phyloP scores from a whole-genome alignment of 148 eudicot species.

The Pouteria glomerata region DNA sequence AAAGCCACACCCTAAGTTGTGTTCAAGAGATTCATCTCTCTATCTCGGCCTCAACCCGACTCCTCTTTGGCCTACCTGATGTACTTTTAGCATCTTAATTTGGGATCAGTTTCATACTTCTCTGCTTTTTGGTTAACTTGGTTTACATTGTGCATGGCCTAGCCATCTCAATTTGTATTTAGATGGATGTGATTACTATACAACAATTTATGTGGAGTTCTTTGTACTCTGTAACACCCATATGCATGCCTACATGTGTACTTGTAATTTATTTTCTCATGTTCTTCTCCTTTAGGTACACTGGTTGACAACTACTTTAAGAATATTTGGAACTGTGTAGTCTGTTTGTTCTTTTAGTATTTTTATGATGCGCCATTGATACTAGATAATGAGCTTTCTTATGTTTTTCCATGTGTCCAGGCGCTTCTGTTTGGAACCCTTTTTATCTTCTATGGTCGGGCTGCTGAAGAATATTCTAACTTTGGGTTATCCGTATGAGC shows the following conservation, averaged over 20 bases:
- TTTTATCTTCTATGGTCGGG: constrained; percentile 1
- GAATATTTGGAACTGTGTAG: not conserved
- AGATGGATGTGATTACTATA: not conserved
- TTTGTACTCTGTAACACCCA: not conserved
- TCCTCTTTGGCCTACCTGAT: not conserved
- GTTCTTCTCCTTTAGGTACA: not conserved
- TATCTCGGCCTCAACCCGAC: not conserved
- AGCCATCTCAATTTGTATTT: not conserved
- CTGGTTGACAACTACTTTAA: not conserved
- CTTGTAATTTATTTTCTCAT: not conserved
- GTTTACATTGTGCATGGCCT: not conserved
- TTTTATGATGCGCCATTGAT: not conserved
- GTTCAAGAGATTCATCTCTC: not conserved
- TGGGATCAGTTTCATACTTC: too few species aligned
- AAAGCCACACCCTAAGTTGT: not conserved
- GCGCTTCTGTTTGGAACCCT: not conserved
- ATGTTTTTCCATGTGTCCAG: constrained; percentile 11
- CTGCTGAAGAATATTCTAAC: constrained; percentile 14
- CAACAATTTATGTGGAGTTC: not conserved
- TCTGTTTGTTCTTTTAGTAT: not conserved
- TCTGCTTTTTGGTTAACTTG: not conserved
- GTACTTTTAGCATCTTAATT: not conserved
- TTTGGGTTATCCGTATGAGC: constrained; percentile 11
- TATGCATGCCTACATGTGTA: not conserved
- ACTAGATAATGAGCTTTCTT: not conserved